Percentiles rank a stretch among this genome's conserved stretches.
These are phyloP conservation scores for Nepenthes gracilis DNA, from an alignment of 148 eudicot species.

Conservation along the genomic window DNA sequence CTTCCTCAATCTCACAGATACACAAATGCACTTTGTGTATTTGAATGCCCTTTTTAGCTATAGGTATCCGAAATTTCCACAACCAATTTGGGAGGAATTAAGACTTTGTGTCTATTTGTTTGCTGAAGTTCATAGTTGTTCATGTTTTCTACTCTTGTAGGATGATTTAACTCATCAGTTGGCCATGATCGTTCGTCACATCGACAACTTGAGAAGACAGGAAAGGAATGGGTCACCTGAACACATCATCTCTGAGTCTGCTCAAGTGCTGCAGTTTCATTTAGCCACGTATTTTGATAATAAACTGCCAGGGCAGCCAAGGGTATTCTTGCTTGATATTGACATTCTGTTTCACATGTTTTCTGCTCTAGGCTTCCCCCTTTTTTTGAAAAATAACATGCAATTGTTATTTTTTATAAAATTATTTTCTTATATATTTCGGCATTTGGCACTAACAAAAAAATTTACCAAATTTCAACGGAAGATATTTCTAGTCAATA, in stretches of 20 bases:
- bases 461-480: too few species aligned
- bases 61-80: too few species aligned
- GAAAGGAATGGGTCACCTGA: constrained; percentile 99
- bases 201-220: constrained; percentile 81
- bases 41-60: too few species aligned
- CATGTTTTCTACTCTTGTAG: constrained; percentile 19
- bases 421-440: too few species aligned
- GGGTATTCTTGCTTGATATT: constrained; percentile 29
- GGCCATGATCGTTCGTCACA: constrained; percentile 94
- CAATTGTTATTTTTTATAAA: too few species aligned
- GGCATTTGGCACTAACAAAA: too few species aligned
- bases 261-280: constrained; percentile 91
- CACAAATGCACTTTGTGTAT: too few species aligned
- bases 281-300: constrained; percentile 97
- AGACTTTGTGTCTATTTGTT: background rate
- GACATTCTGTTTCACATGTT: background rate
- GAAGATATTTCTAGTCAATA: too few species aligned
- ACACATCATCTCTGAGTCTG: constrained; percentile 91
- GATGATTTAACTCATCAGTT: constrained; percentile 98
- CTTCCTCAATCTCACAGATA: too few species aligned
- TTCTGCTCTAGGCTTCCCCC: background rate
- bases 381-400: too few species aligned
- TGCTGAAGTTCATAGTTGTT: too few species aligned
- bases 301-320: constrained; percentile 97
- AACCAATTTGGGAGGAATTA: too few species aligned